phyloP scores from a whole-genome alignment of 2,329 filamentous ascomycete genomes.

The Paecilomyces dactylethromorphus region DNA sequence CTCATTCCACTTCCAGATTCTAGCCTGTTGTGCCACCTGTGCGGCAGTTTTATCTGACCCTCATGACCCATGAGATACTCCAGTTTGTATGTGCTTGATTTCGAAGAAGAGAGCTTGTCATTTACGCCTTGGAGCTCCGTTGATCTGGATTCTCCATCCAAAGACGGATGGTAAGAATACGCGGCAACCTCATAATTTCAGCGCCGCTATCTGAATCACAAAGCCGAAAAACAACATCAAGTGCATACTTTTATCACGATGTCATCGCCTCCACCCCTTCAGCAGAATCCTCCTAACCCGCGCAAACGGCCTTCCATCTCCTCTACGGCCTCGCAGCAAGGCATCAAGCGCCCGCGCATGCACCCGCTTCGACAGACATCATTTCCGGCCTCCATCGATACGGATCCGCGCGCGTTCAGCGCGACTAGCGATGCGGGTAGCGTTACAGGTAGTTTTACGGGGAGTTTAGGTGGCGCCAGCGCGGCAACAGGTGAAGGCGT shows the following conservation, averaged over 20 bases:
- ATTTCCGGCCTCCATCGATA: slow-evolving; percentile 31
- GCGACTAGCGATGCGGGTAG: slow-evolving; percentile 33
- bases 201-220: background rate
- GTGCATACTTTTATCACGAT: slow-evolving; percentile 17
- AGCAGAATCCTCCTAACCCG: slow-evolving; percentile 22
- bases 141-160: background rate
- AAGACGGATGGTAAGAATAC: background rate
- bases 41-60: background rate
- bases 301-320: slow-evolving; percentile 38
- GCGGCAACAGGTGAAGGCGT: slow-evolving; percentile 22
- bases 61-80: background rate
- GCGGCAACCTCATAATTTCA: background rate
- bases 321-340: slow-evolving; percentile 25
- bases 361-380: slow-evolving; percentile 44
- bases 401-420: slow-evolving; percentile 21
- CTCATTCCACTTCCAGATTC: background rate
- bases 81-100: background rate
- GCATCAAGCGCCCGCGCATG: slow-evolving; percentile 30
- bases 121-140: background rate
- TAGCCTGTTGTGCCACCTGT: background rate
- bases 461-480: slow-evolving; percentile 32
- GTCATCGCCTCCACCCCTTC: slow-evolving; percentile 30
- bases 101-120: background rate
- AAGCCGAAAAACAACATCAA: background rate
- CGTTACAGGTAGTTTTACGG: slow-evolving; percentile 37